Evolutionary conservation across 2,329 filamentous ascomycete genomes (phyloP), one percentile per base, ranked within the genome.

Genomic region (Ciborinia camelliae): DNA sequence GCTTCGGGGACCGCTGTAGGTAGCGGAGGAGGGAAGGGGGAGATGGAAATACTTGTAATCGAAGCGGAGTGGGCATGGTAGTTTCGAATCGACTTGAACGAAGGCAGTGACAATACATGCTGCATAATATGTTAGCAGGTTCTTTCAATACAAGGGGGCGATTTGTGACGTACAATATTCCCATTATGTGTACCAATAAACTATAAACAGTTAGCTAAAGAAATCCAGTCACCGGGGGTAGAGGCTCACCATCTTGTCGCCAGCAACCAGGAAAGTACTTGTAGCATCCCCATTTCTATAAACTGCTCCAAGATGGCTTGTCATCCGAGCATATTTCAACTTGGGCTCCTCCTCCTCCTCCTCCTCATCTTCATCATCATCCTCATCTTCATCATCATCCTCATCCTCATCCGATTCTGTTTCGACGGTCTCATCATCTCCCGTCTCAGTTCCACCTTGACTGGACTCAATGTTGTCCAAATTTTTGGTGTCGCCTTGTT

Each of bases 211-310:
- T 78, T 71, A 80, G 78, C 65, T 66, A n/a, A 30, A 52, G 53
- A 62, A 45, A 45, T 39, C 43, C 14, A 28, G 32, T 10, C 43
- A 58, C 58, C 23, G 18, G 10, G 39, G 12, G 9, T n/a, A 65
- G 47, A 51, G 64, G 64, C 81, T 72, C 82, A 94, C 91, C 94
- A 98, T 96, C 81, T 98, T 98, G 81, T 99, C 94, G 61, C 94
- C 94, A 48, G 90, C 90, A 58, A 96, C 91, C 58, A 96, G 79
- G 75, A 97, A 97, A 10, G 91, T 82, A 77, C 93, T 97, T 32
- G 94, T 97, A 71, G 92, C 91, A 83, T 99, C 95, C 71, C 92
- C 93, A 79, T 96, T 97, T 65, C 92, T 88, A 79, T 99, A 99
- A 41, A 97, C 85, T 51, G 89, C 81, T 32, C 84, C 86, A 67